phyloP scores from a whole-genome alignment of 192 early-diverging fungal species.

The Linnemannia zychae region DNA sequence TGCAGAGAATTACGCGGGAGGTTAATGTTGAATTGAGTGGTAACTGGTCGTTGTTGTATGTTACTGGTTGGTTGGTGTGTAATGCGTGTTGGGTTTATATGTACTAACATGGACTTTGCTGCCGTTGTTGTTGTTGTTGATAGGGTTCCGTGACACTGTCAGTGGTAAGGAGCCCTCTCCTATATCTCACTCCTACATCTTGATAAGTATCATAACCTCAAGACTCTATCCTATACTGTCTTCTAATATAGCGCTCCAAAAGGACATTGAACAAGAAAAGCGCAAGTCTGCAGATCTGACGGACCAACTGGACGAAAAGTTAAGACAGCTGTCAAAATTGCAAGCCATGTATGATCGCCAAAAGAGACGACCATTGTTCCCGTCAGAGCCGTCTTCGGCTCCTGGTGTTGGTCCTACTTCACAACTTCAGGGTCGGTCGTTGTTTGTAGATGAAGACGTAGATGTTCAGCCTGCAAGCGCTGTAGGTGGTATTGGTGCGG shows the following conservation, averaged over 20 bases:
- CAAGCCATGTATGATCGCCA: constrained; percentile 45
- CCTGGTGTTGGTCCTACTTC: not conserved
- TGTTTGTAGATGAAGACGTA: not conserved
- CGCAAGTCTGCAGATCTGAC: constrained; percentile 49
- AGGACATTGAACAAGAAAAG: constrained; percentile 56
- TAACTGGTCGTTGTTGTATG: not conserved
- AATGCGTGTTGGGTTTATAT: not conserved
- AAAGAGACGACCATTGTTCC: constrained; percentile 36
- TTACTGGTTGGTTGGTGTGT: constrained; percentile 1
- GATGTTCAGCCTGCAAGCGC: not conserved
- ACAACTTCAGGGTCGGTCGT: not conserved
- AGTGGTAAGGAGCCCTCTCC: constrained; percentile 20
- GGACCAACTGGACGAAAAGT: constrained; percentile 61
- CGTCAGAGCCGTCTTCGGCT: not conserved
- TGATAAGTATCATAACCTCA: no score
- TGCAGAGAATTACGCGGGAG: constrained; percentile 51
- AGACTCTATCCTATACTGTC: no score
- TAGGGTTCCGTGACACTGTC: constrained; percentile 23
- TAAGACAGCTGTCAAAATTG: constrained; percentile 64
- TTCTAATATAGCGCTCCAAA: constrained; percentile 40
- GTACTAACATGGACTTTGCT: no score
- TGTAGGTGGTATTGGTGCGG: not conserved
- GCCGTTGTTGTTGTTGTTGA: not conserved
- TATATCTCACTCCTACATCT: no score
- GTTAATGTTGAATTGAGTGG: constrained; percentile 40